Evolutionary conservation across 495 filamentous ascomycete genomes (phyloP).

Genomic region (Peziza echinospora): DNA sequence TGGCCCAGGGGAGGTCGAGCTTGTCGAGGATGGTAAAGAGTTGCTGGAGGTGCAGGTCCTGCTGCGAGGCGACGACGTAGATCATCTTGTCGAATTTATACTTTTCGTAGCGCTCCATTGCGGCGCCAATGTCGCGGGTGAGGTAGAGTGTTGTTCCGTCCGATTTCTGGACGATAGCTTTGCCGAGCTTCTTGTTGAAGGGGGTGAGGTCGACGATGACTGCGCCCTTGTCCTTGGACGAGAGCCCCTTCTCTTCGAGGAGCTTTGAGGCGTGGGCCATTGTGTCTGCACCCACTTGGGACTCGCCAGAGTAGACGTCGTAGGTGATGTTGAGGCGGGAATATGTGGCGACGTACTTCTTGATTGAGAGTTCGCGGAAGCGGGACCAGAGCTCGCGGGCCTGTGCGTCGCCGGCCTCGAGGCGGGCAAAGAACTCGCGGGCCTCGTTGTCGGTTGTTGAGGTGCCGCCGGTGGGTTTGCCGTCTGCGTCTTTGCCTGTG

Average conservation of each 20-base stretch:
- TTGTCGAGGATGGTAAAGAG: constrained; percentile 43
- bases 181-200: constrained; percentile 38
- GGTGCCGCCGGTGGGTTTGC: constrained; percentile 27
- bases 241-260: constrained; percentile 51
- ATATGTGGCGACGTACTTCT: constrained; percentile 63
- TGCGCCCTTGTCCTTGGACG: constrained; percentile 69
- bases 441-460: constrained; percentile 34
- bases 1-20: constrained; percentile 35
- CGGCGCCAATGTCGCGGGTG: constrained; percentile 43
- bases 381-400: constrained; percentile 64
- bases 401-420: constrained; percentile 59
- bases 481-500: constrained; percentile 23
- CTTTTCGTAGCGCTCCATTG: constrained; percentile 35
- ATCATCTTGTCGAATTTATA: constrained; percentile 51
- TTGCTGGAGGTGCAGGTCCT: constrained; percentile 40
- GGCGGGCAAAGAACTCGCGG: constrained; percentile 68
- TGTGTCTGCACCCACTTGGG: constrained; percentile 61
- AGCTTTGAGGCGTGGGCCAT: constrained; percentile 46
- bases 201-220: constrained; percentile 68
- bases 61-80: constrained; percentile 39
- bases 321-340: constrained; percentile 76
- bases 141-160: constrained; percentile 44
- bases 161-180: constrained; percentile 35
- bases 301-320: constrained; percentile 86
- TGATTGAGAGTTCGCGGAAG: constrained; percentile 78